Evolutionary conservation across 805 yeast genomes (phyloP), one percentile per base, ranked within the genome.

Genomic region (Yamadazyma kitorensis): DNA sequence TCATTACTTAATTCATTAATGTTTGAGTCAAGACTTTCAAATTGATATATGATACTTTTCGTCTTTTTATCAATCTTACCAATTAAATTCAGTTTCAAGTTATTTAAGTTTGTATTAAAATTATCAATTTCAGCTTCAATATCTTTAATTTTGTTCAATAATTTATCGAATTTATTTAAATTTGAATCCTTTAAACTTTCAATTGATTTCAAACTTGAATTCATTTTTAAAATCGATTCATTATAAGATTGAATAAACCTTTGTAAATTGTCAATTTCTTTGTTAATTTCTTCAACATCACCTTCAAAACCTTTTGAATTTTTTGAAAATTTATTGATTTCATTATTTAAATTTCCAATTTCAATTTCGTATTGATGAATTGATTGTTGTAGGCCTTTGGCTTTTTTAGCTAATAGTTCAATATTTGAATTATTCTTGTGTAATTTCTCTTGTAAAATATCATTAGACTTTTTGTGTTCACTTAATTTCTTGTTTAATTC

Each of bases 311-410:
- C 27, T 13, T 24, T 19, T 17, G 25, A 28, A 15, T 16, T 24
- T 4, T 18, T 8, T 13, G 30, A 28, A n/a, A 37, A 24, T 7
- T 31, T 31, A 15, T 34, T 25, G 17, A 34, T 15, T 31, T 38
- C 36, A 13, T 18, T 23, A 4, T 40, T 32, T 16, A 40, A 29
- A 14, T 27, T 17, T 6, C 16, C 41, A 13, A 65, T 57, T 24
- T 67, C 73, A 17, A 39, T 36, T 38, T 66, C 70, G 29, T 64
- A 47, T 44, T 67, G 72, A 11, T 48, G 45, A 4, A 64, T 67
- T 0, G 64, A 51, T 35, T 65, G 68, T 39, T 65, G 56, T 28
- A 67, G 53, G 5, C 70, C 68, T 39, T 60, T 62, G 22, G 67
- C 44, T 35, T 64, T 66, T 37, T 57, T 50, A 0, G 51, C 42